Conservation (phyloP, 2,329 filamentous ascomycete genomes). For the Pleomassaria siparia region DNA sequence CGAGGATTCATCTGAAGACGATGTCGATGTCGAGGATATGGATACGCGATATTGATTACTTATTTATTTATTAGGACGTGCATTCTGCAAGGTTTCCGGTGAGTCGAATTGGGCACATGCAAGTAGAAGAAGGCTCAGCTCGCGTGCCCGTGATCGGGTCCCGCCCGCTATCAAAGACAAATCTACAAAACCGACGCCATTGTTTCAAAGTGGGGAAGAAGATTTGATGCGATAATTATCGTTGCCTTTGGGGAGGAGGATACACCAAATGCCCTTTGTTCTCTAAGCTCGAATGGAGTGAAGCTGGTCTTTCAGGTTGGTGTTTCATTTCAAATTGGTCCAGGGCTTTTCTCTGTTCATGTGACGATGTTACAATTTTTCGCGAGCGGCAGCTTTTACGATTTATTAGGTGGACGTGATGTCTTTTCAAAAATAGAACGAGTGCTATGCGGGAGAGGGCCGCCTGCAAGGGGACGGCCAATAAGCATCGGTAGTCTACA, state of each 20-base stretch:
- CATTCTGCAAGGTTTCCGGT: slow-evolving; percentile 5
- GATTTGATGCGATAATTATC: no score
- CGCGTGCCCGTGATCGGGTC: no score
- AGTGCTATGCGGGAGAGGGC: slow-evolving; percentile 5
- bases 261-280: no score
- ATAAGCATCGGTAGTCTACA: not conserved
- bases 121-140: not conserved
- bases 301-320: not conserved
- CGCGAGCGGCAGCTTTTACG: no score
- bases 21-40: slow-evolving; percentile 42
- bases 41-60: slow-evolving; percentile 38
- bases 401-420: no score
- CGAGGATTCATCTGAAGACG: slow-evolving; percentile 43
- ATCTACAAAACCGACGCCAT: no score
- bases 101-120: slow-evolving; percentile 11
- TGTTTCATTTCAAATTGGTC: no score
- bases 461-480: slow-evolving; percentile 1
- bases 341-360: not conserved
- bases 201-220: no score
- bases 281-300: not conserved
- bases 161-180: not conserved
- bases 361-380: not conserved
- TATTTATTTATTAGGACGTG: slow-evolving; percentile 25
- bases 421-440: slow-evolving; percentile 24
- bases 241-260: no score